Base-by-base conservation (phyloP, 2,329 filamentous ascomycete species). In the Aureobasidium pullulans region DNA sequence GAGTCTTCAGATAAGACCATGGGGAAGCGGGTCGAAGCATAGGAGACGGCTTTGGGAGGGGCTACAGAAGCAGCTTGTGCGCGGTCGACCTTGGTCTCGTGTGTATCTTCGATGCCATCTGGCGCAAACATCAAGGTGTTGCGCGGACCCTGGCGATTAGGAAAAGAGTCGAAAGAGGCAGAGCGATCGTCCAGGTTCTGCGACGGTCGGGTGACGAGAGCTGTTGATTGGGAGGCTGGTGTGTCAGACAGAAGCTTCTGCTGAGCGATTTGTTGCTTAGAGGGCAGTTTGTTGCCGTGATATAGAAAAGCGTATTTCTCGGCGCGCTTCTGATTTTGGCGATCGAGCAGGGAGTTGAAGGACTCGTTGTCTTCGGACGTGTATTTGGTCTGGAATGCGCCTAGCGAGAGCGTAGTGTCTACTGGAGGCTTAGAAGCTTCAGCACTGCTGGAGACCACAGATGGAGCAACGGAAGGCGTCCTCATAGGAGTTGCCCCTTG, bases 301-400 rank as follows among this genome's bases (percentile, higher is more conserved):
- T 91, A 96, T 47, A 97, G 78, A 88, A 93, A 96, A 1, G 85
- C 85, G 69, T 96, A 89, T 67, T 93, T 96, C 68, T 92, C 87
- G 0, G 88, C 86, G 53, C 81, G 84, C 71, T 91, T 93, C 62
- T 86, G 81, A 69, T 96, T 99, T 69, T 96, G 90, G 68, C 86
- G 89, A 75, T 99, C 94, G 31, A 97, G 78, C 1, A 99, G 79
- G 66, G 87, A 88, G 73, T 96, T 96, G 76, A 99, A 97, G 66
- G 89, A 95, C 70, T 96, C 94, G 69, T 97, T 97, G 71, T 99
- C 94, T 73, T 99, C 94, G 68, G 90, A 96, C 1, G 93, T 99
- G 75, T 96, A 97, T 65, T 89, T 93, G 3, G 88, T 82, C 70
- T 99, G 94, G 68, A 96, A 99, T 1, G 86, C 84, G 57, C 86